Conservation (phyloP, 192 early-diverging fungal genomes). For the Backusella australiensis region DNA sequence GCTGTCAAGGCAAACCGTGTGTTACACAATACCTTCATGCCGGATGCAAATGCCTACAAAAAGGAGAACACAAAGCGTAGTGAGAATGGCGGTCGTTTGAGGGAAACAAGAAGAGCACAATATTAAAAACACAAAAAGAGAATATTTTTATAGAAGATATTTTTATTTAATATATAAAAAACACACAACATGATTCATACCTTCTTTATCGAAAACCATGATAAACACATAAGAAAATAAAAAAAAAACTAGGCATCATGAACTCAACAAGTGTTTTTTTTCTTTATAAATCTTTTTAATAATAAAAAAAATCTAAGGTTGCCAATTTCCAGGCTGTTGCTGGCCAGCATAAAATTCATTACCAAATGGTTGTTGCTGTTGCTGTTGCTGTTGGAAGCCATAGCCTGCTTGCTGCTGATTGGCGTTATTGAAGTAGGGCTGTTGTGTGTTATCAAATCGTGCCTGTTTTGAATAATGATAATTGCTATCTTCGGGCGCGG, state of each 20-base stretch:
- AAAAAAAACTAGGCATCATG: too few relatives aligned
- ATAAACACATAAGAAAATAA: too few relatives aligned
- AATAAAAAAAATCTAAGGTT: constrained; percentile 1
- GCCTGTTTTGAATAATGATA: constrained; percentile 8
- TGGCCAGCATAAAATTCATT: background rate
- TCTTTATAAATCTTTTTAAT: background rate
- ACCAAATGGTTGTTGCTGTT: background rate
- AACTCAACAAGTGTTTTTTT: background rate
- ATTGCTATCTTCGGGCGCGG: background rate
- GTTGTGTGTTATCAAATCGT: background rate
- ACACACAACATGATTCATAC: too few relatives aligned
- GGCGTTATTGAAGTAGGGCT: background rate
- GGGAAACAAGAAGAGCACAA: background rate
- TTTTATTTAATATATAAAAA: too few relatives aligned
- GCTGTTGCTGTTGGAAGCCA: background rate
- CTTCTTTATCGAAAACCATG: too few relatives aligned
- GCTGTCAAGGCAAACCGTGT: constrained; percentile 47
- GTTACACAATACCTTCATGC: constrained; percentile 47
- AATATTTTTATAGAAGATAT: too few relatives aligned
- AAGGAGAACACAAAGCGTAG: constrained; percentile 28
- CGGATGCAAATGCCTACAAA: constrained; percentile 53
- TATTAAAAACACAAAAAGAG: background rate
- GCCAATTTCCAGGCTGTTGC: constrained; percentile 3
- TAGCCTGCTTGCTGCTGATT: background rate
- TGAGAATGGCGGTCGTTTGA: background rate